Percentiles rank a stretch among this genome's conserved stretches.
Conservation (phyloP, 768 basidiomycete genomes). For the Lanmaoa rubissima region DNA sequence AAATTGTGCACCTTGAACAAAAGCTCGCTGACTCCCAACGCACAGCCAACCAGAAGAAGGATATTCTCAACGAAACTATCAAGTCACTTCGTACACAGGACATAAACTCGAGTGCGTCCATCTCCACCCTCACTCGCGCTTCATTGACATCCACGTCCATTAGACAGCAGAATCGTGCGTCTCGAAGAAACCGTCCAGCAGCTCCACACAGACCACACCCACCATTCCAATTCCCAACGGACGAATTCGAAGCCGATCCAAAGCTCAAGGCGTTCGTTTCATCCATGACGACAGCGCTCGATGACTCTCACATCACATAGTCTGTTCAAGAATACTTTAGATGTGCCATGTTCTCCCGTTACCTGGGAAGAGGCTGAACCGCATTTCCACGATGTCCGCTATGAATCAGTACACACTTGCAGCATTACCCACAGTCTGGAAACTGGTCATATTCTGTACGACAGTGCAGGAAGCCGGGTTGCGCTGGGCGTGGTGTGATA, state of each 20-base stretch:
- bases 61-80: too few species aligned
- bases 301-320: background rate
- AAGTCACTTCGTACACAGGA: too few species aligned
- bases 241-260: too few species aligned
- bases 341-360: slow-evolving; percentile 2
- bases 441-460: background rate
- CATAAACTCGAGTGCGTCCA: too few species aligned
- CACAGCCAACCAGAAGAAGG: too few species aligned
- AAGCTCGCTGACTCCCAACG: too few species aligned
- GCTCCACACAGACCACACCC: background rate
- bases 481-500: background rate
- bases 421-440: background rate
- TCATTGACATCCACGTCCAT: background rate
- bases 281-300: background rate
- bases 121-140: background rate
- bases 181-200: background rate
- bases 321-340: background rate
- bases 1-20: too few species aligned
- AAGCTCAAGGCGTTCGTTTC: too few species aligned
- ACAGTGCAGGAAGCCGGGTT: background rate
- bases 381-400: background rate
- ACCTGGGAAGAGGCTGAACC: background rate
- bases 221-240: background rate
- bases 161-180: background rate
- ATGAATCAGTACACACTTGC: background rate